Evolutionary conservation across 2,329 filamentous ascomycete genomes (phyloP), one percentile per base, ranked within the genome.

Genomic region (Chrysoporthe cubensis): DNA sequence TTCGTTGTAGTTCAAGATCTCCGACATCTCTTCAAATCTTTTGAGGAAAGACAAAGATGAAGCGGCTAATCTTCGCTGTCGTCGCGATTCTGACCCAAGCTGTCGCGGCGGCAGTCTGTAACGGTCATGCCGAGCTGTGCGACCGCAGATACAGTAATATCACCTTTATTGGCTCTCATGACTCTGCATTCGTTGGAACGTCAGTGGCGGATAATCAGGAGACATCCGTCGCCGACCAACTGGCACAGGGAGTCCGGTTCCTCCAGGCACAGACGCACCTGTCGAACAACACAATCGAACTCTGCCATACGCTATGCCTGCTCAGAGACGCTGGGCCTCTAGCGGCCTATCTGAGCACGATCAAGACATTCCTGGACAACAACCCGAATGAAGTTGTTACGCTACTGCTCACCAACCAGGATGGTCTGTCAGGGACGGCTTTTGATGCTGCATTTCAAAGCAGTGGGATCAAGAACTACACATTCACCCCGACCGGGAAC

Each of bases 221-320:
- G 70, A 81, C 87, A 61, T 82, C 84, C 5, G 83, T 89, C 32
- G 83, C 83, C 21, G 78, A 80, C 2, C 89, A 91, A 73, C 80
- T 92, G 9, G 78, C 86, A 65, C 79, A 86, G 46, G 90, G 90
- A 14, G 84, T 91, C 52, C 85, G 90, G 26, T 88, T 88, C 71
- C 78, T 92, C 13, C 86, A 90, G 73, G 87, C 84, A 34, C 89
- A 91, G 76, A 88, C 88, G 2, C 89, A 90, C 73, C 78, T 83
- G 43, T 77, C 83, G 65, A 77, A 82, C 65, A 82, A 81, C 42
- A 77, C 75, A 1, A 81, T 91, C 58, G 79, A 88, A 71, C 80
- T 90, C 74, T 91, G 90, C 75, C 90, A 92, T 74, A 90, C 88
- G 1, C 81, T 81, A n/a, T 92, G 90, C 76, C 73, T 80, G 59